phyloP scores from a whole-genome alignment of 1,284 basidiomycete genomes.

The Moesziomyces sp. region DNA sequence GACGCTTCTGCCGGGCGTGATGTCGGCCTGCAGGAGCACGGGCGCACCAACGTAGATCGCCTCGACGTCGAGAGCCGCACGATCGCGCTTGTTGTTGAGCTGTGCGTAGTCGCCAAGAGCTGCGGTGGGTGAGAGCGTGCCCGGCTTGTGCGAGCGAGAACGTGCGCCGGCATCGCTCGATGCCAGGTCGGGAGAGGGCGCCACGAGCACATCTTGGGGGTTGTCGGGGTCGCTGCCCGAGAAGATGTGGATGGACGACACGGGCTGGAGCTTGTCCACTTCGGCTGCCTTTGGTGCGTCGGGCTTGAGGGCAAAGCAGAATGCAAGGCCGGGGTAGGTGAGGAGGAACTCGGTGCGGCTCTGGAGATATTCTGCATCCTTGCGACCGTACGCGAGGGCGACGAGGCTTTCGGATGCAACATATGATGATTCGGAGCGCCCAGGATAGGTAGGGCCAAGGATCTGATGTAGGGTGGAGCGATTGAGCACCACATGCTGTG shows the following conservation, averaged over 20 bases:
- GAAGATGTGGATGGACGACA: slow-evolving; percentile 46
- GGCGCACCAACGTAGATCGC: slow-evolving; percentile 39
- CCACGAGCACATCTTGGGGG: slow-evolving; percentile 34
- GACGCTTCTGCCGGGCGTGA: slow-evolving; percentile 23
- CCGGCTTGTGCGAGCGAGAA: slow-evolving; percentile 8
- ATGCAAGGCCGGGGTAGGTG: slow-evolving; percentile 46
- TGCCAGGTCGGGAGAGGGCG: slow-evolving; percentile 3
- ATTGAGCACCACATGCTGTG: slow-evolving; percentile 25
- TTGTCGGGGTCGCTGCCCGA: slow-evolving; percentile 26
- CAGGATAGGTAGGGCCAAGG: slow-evolving; percentile 49
- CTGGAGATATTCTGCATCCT: neutral
- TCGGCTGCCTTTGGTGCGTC: slow-evolving; percentile 15
- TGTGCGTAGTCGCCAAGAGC: slow-evolving; percentile 21
- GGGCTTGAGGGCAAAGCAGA: slow-evolving; percentile 30
- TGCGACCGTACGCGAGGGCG: slow-evolving; percentile 3
- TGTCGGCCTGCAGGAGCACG: slow-evolving; percentile 15
- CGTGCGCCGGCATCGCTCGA: neutral
- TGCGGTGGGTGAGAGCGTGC: slow-evolving; percentile 32
- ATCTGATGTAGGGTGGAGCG: slow-evolving; percentile 49
- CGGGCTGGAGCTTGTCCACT: slow-evolving; percentile 43
- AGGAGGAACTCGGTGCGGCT: slow-evolving; percentile 32
- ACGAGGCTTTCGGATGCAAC: slow-evolving; percentile 11
- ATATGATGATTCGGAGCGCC: slow-evolving; percentile 16
- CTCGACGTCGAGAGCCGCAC: slow-evolving; percentile 35
- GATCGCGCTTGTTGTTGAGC: slow-evolving; percentile 34